These are phyloP conservation scores for Bryoglossum gracile DNA, from an alignment of 495 filamentous ascomycete species.

Conservation along the genomic window DNA sequence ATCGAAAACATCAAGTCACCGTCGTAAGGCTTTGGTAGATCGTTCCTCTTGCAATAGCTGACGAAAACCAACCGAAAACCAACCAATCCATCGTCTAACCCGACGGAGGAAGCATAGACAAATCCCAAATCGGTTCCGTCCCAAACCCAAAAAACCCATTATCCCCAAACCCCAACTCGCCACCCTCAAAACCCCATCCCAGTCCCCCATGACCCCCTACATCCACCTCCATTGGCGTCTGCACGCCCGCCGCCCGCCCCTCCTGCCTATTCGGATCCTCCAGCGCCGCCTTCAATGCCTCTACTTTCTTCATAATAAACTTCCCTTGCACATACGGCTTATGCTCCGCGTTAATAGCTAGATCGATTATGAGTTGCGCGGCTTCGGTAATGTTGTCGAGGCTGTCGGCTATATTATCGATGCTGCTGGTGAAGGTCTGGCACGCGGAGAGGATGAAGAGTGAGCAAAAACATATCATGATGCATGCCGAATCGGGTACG, in stretches of 20 bases:
- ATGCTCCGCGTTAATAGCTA: constrained; percentile 6
- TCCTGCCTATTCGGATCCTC: neutral
- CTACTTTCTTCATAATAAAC: neutral
- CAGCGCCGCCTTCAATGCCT: neutral
- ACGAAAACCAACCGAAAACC: no score
- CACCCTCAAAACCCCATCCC: neutral
- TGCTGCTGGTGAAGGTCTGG: constrained; percentile 3
- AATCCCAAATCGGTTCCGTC: no score
- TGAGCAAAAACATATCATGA: constrained; percentile 5
- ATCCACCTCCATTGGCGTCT: no score
- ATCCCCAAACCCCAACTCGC: neutral
- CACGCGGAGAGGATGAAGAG: constrained; percentile 4
- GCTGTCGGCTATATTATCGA: neutral
- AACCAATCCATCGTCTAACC: no score
- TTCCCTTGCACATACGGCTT: neutral
- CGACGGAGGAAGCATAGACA: no score
- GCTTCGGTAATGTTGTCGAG: constrained; percentile 2
- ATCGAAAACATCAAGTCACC: no score
- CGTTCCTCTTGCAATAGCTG: no score
- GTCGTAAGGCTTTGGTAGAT: no score
- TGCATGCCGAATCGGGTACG: constrained; percentile 2
- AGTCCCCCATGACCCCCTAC: no score
- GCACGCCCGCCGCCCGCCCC: no score
- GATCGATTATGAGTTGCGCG: constrained; percentile 5
- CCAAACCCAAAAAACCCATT: neutral